Evolutionary conservation across 1,284 basidiomycete genomes (phyloP), one percentile per base, ranked within the genome.

Genomic region (Fomitopsis schrenkii): DNA sequence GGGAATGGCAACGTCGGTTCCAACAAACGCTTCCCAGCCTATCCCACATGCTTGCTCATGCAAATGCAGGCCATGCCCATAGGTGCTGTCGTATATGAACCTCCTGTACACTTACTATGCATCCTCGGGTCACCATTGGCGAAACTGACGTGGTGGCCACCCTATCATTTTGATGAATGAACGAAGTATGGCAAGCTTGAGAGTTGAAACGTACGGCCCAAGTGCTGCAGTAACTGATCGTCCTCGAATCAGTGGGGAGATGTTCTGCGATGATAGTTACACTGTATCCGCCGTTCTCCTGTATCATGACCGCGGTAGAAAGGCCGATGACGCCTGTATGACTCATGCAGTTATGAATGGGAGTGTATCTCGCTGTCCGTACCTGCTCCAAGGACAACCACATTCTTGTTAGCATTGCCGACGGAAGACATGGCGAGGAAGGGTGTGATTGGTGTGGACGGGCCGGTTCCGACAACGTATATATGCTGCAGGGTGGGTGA

Each of bases 191-290:
- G 10, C 36, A 54, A 8, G 7, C 19, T n/a, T 33, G 35, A 14
- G 48, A 50, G 15, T 17, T 26, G 35, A 6, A 4, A 77, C 86
- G 69, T 68, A 90, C 90, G 15, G 91, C 91, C 91, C 91, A 93
- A 17, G 83, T 80, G 70, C 88, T 91, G 1, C 91, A 88, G 66
- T 90, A 93, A 30, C 79, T 78, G 68, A 86, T 84, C 7, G 48
- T 28, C 71, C 87, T 87, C 1, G 82, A 77, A 68, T 92, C 90
- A 19, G 77, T 84, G 0, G 88, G 88, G 42, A 90, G 76, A 3
- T 77, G 75, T 58, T 90, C 87, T 1, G 90, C 86, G n/a, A 91
- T 71, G 54, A 93, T 80, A 3, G 83, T 85, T 17, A 91, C 87
- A 9, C 75, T 67, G 67, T 87, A 85, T 12, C 73, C 78, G 10